Evolutionary conservation across 306 rosid genomes (phyloP).

Genomic region (Luffa acutangula): DNA sequence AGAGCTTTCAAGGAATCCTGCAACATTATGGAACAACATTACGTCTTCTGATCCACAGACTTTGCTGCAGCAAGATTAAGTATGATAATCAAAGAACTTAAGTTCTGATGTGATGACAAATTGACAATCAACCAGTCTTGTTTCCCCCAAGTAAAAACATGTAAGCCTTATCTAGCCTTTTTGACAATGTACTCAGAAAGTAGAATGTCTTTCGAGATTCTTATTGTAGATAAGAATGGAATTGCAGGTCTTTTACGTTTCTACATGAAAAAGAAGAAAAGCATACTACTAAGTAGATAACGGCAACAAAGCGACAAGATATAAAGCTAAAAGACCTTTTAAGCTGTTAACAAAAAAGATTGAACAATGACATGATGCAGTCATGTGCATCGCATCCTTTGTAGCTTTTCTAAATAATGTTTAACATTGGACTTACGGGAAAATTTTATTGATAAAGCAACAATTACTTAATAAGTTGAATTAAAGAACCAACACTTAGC

Average conservation of each 20-base stretch:
- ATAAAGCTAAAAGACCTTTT: background rate
- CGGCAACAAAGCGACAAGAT: background rate
- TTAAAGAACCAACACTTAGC: background rate
- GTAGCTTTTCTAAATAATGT: background rate
- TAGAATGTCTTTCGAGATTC: background rate
- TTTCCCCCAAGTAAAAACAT: background rate
- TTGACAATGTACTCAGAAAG: background rate
- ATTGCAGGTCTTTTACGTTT: background rate
- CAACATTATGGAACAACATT: conserved; percentile 10
- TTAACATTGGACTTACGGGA: background rate
- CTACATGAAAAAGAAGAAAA: background rate
- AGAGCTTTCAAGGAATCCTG: conserved; percentile 87
- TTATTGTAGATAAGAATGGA: background rate
- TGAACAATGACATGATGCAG: background rate
- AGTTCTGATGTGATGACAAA: background rate
- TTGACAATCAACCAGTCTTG: too few species aligned
- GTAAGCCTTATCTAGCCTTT: background rate
- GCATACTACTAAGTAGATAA: background rate
- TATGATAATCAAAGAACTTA: background rate
- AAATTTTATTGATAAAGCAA: background rate
- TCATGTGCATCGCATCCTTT: background rate
- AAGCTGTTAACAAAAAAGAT: background rate
- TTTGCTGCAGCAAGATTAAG: background rate
- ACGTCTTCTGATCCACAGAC: conserved; percentile 5
- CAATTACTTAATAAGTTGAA: background rate